Evolutionary conservation across 192 early-diverging fungal genomes (phyloP), one percentile per base, ranked within the genome.

Genomic region (Fimicolochytrium jonesii): DNA sequence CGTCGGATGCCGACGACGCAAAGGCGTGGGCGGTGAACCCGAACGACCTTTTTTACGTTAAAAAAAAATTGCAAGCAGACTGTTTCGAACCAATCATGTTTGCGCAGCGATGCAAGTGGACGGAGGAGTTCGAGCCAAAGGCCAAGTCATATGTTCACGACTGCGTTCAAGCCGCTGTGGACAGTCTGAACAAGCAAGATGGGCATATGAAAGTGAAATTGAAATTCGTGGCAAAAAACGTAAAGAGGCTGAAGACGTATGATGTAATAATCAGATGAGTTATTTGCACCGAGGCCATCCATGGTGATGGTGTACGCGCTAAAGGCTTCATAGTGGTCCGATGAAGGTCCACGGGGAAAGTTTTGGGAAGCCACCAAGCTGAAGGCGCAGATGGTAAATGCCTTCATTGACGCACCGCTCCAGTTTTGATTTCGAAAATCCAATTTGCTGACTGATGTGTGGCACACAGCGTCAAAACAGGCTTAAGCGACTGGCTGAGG

Each of bases 271-370:
- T n/a, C 17, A 17, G 17, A n/a, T 25, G 25, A 31, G 28, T 18
- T n/a, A 25, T 32, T 51, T 3, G n/a, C 31, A 28, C 17, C 4
- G 31, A n/a, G 23, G 30, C 31, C 17, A 26, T 32, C 49, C 49
- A 26, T 51, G n/a, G 31, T n/a, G 9, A 26, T 25, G 28, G 30
- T 26, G 17, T 51, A 5, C 31, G 25, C 31, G n/a, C 31, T 4
- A n/a, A n/a, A n/a, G n/a, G n/a, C n/a, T n/a, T n/a, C n/a, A 25
- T 28, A 51, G 49, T 51, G 49, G 49, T 51, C 49, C 17, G 4
- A 28, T 29, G 26, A 28, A 22, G 50, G 50, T 29, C 22, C 50
- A n/a, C 31, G 50, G 50, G 50, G 50, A 18, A 1, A 26, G 10
- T 29, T 29, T 3, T 52, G 50, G 50, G 50, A 52, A n/a, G 29